Conservation (phyloP, 441 rosid genomes). For the Corymbia calophylla region DNA sequence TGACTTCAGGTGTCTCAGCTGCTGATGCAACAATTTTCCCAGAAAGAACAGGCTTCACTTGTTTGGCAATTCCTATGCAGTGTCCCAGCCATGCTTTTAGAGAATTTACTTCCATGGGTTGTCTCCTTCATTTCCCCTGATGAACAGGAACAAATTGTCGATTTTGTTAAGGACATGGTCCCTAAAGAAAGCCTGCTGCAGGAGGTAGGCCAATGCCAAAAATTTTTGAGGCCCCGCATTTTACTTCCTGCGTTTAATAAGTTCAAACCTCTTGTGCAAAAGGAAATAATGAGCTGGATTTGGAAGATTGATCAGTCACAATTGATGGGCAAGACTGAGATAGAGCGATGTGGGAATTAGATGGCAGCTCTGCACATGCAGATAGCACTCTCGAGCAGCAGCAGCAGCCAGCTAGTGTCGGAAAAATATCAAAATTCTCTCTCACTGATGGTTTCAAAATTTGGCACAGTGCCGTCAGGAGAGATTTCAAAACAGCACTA, state of each 20-base stretch:
- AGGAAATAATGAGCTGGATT: constrained; percentile 66
- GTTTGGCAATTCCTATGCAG: constrained; percentile 61
- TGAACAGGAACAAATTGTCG: constrained; percentile 27
- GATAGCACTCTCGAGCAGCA: constrained; percentile 15
- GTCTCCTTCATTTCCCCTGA: constrained; percentile 37
- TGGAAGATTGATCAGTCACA: constrained; percentile 16
- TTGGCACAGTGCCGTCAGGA: constrained; percentile 57
- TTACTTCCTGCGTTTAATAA: constrained; percentile 14
- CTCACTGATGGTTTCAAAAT: constrained; percentile 35
- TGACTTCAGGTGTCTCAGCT: constrained; percentile 51
- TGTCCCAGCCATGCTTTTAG: constrained; percentile 53
- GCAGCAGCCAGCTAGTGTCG: constrained; percentile 8
- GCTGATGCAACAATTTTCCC: constrained; percentile 44
- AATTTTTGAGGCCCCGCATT: not conserved
- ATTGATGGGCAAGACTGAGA: constrained; percentile 9
- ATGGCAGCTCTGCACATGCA: constrained; percentile 13
- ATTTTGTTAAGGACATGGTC: constrained; percentile 31
- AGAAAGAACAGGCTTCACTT: constrained; percentile 50
- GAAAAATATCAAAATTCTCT: constrained; percentile 16
- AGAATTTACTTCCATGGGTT: constrained; percentile 63
- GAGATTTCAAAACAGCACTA: constrained; percentile 52
- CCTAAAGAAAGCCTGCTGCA: constrained; percentile 41
- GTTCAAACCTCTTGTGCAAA: constrained; percentile 9
- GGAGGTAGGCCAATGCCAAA: constrained; percentile 35
- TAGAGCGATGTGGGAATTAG: constrained; percentile 9